A percentile compares a stretch with the other conserved stretches of the same genome.
phyloP scores from a whole-genome alignment of 1,284 basidiomycete genomes.

The Pisolithus thermaeus region DNA sequence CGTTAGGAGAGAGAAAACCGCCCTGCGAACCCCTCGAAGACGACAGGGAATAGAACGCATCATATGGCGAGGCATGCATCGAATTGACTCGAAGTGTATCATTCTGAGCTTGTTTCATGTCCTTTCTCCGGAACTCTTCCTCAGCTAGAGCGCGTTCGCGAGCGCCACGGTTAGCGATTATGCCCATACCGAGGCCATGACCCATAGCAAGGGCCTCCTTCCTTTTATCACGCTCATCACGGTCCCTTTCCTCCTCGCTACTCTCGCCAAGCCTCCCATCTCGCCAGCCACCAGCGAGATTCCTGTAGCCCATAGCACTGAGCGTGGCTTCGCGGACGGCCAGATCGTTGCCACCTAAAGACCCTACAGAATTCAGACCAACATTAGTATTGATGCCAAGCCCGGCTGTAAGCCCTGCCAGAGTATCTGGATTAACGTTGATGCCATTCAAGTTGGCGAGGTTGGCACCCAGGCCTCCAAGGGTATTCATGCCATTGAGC shows the following conservation, averaged over 20 bases:
- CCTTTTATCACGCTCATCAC: slow-evolving; percentile 36
- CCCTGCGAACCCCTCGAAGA: slow-evolving; percentile 26
- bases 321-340: slow-evolving; percentile 43
- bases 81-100: slow-evolving; percentile 35
- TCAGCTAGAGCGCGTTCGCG: slow-evolving; percentile 57
- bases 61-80: slow-evolving; percentile 50
- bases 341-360: slow-evolving; percentile 25
- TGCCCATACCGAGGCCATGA: slow-evolving; percentile 29
- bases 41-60: slow-evolving; percentile 69
- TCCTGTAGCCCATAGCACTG: slow-evolving; percentile 44
- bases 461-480: slow-evolving; percentile 26
- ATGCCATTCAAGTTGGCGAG: slow-evolving; percentile 25
- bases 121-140: slow-evolving; percentile 56
- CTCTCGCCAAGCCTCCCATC: slow-evolving; percentile 29
- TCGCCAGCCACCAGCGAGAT: slow-evolving; percentile 31
- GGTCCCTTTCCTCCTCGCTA: slow-evolving; percentile 33
- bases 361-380: slow-evolving; percentile 20
- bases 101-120: slow-evolving; percentile 27
- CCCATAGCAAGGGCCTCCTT: slow-evolving; percentile 28
- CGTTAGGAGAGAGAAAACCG: slow-evolving; percentile 16
- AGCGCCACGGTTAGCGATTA: slow-evolving; percentile 43
- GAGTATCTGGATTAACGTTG: slow-evolving; percentile 28
- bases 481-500: slow-evolving; percentile 18
- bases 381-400: slow-evolving; percentile 25
- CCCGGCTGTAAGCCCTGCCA: slow-evolving; percentile 26